Evolutionary conservation across 768 basidiomycete genomes (phyloP).

Genomic region (Coprinopsis cinerea): DNA sequence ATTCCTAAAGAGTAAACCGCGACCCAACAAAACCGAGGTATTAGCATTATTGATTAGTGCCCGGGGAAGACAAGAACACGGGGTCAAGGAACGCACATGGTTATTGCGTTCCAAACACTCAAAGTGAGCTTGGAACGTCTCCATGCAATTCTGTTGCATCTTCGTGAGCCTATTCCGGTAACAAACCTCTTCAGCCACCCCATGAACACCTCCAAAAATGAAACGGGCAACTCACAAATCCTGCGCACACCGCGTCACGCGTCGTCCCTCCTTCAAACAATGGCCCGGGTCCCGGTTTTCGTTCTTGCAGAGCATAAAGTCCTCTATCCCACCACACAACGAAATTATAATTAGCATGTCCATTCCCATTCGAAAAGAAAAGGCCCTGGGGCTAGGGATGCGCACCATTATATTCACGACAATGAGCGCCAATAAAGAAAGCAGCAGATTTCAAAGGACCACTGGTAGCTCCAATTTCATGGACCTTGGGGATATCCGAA

Average conservation of each 20-base stretch:
- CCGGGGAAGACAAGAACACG: background rate
- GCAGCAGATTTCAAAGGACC: conserved; percentile 94
- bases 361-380: background rate
- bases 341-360: conserved; percentile 3
- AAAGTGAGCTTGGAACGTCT: conserved; percentile 90
- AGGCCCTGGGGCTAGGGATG: conserved; percentile 8
- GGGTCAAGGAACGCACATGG: conserved; percentile 54
- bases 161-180: conserved; percentile 66
- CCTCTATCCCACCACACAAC: conserved; percentile 25
- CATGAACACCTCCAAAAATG: background rate
- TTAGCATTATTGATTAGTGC: background rate
- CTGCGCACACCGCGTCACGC: conserved; percentile 91
- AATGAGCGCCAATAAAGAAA: conserved; percentile 94
- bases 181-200: background rate
- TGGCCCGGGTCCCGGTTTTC: conserved; percentile 87
- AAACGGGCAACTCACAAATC: conserved; percentile 65
- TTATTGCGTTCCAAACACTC: conserved; percentile 91
- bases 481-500: conserved; percentile 62
- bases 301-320: conserved; percentile 89
- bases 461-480: conserved; percentile 85
- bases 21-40: background rate
- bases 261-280: conserved; percentile 92
- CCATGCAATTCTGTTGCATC: conserved; percentile 86
- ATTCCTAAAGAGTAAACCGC: conserved; percentile 51
- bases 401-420: conserved; percentile 95